Base-by-base conservation (phyloP, 306 rosid genomes). In the Pyrus pyrifolia region DNA sequence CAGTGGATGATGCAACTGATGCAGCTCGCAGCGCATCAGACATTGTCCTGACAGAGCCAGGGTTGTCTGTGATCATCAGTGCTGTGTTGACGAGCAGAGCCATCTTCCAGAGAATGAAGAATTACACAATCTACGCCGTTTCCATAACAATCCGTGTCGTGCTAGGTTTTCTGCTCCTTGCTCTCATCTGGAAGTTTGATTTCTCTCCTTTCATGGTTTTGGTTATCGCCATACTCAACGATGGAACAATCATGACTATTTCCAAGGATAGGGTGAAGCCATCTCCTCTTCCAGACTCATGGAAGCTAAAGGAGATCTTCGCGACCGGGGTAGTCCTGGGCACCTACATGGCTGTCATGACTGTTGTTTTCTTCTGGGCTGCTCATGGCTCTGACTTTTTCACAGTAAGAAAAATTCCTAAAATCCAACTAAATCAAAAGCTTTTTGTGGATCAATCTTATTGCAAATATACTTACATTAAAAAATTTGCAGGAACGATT, bases 171-270 rank as follows among this genome's bases (percentile, higher is more conserved):
- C 8, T 91, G 86, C 91, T 93, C 29, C 79, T 93, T 38, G 97
- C 98, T 1, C 97, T 93, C 22, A 93, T 93, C 19, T 93, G 97
- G 98, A 85, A 87, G 62, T 93, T 88, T 65, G 98, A 93, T 81
- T 93, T 93, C 84, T 91, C 98, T 12, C 98, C 98, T n/a, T 93
- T 93, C 49, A 91, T 93, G 98, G 97, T 93, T 76, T 59, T 93
- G 63, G 73, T 93, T 84, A 91, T 93, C 68, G 98, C 98, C 79
- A 75, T 93, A 59, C 96, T 93, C 59, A 93, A 93, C 14, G 98
- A 93, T 63, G 98, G 98, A 11, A 93, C 98, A 13, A 93, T 93
- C 81, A 93, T 91, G 98, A 93, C 98, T 46, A 93, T 93, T 74
- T 89, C 98, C 11, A 93, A 93, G 84, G 97, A 93, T 35, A 85